Base-by-base conservation (phyloP, 768 basidiomycete genomes). In the Gelatoporia subvermispora region DNA sequence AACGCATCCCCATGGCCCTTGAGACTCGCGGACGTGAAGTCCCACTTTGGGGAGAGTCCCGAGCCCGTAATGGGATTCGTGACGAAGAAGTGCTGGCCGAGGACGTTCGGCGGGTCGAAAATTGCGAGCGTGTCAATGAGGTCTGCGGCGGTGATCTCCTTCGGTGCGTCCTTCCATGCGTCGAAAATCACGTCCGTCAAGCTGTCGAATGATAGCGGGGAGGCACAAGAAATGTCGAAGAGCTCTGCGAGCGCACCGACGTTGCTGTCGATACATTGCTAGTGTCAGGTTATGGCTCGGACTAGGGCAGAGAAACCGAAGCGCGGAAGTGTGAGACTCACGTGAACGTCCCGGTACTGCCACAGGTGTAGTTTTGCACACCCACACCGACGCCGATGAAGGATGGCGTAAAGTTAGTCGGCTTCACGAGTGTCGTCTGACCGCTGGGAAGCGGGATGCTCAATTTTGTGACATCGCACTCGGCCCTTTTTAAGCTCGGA, bases 361-460 rank as follows among this genome's bases (percentile, higher is more conserved):
- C 59, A 56, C 79, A 81, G 21, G 76, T 80, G 61, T 80, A 82
- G 60, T 80, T 79, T 58, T 80, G 79, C 15, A 69, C 70, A 20
- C 78, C 75, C 43, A 77, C 59, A 10, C 65, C 76, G n/a, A 78
- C 58, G 13, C 67, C 71, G 44, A 80, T 69, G 59, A 67, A 76
- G 9, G 63, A 47, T 9, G 60, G 67, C 1, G 71, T 65, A 0
- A 62, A 47, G n/a, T 53, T 50, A 3, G 64, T 60, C 3, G 76
- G 76, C n/a, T 59, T 58, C 2, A 67, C 57, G 42, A 78, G 63
- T 41, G 55, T 49, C 5, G 65, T 64, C 52, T 68, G 67, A n/a
- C 60, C 50, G 8, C 57, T 28, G n/a, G 65, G 65, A 41, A 70
- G 59, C 10, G 55, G 45, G 24, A 62, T 53, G 17, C 51, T 49